These are phyloP conservation scores for Colletotrichum incanum DNA, from an alignment of 2,329 filamentous ascomycete species.

Conservation along the genomic window DNA sequence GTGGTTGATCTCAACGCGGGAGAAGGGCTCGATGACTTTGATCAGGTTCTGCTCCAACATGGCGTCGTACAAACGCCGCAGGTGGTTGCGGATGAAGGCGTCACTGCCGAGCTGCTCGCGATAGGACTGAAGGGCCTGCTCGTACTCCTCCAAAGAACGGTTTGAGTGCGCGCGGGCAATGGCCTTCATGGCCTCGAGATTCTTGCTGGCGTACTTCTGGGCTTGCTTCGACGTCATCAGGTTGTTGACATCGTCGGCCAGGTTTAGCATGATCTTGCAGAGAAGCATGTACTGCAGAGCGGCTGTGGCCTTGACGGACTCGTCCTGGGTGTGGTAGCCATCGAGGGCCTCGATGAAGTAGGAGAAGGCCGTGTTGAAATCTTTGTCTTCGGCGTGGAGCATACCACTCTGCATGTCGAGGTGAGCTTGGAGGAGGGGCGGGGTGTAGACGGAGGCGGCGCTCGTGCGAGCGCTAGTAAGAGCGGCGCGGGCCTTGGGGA, in stretches of 20 bases:
- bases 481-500: conserved; percentile 94
- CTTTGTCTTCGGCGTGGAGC: conserved; percentile 97
- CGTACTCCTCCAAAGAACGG: conserved; percentile 96
- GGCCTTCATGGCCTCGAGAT: conserved; percentile 98
- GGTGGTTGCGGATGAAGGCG: conserved; percentile 96
- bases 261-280: conserved; percentile 99
- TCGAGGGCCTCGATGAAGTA: conserved; percentile 99
- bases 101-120: conserved; percentile 95
- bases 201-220: conserved; percentile 94
- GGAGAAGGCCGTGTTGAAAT: conserved; percentile 98
- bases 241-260: conserved; percentile 94
- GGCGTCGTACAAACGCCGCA: conserved; percentile 95
- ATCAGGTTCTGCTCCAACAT: conserved; percentile 99
- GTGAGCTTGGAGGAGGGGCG: conserved; percentile 93
- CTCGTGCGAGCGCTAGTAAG: conserved; percentile 95
- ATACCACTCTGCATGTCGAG: conserved; percentile 99
- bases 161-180: conserved; percentile 96
- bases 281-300: conserved; percentile 99
- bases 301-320: conserved; percentile 90
- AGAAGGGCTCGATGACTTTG: conserved; percentile 99
- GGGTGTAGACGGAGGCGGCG: conserved; percentile 97
- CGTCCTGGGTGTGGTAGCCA: conserved; percentile 95
- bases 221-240: conserved; percentile 97
- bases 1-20: conserved; percentile 95
- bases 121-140: conserved; percentile 90